These are phyloP conservation scores for Cryptococcus depauperatus DNA, from an alignment of 1,284 basidiomycete species.

Conservation along the genomic window DNA sequence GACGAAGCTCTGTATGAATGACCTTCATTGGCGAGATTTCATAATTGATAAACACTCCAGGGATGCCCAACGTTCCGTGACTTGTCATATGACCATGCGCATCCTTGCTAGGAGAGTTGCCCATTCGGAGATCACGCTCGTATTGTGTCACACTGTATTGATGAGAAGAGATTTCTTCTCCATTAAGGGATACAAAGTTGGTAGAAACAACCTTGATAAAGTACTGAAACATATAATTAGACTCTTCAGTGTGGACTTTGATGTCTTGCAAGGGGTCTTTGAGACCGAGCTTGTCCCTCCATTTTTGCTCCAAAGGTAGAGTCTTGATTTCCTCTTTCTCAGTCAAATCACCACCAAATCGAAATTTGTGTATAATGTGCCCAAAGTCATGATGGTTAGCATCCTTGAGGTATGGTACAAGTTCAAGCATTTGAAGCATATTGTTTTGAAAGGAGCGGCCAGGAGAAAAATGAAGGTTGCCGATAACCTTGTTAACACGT, in stretches of 20 bases:
- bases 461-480: conserved; percentile 73
- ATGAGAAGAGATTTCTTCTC: conserved; percentile 50
- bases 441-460: conserved; percentile 89
- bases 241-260: conserved; percentile 52
- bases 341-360: conserved; percentile 63
- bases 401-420: conserved; percentile 90
- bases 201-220: conserved; percentile 97
- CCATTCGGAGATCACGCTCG: conserved; percentile 72
- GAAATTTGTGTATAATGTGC: conserved; percentile 73
- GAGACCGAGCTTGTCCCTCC: conserved; percentile 58
- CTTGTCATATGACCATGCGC: conserved; percentile 61
- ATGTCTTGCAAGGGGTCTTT: conserved; percentile 74
- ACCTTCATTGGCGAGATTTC: conserved; percentile 97
- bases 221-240: conserved; percentile 85
- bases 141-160: conserved; percentile 95
- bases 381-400: conserved; percentile 87
- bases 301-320: conserved; percentile 60
- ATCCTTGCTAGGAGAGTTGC: conserved; percentile 50
- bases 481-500: conserved; percentile 84
- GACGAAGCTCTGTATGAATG: conserved; percentile 79
- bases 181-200: conserved; percentile 73
- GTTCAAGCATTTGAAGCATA: conserved; percentile 74
- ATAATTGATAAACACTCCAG: conserved; percentile 88
- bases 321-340: conserved; percentile 54
- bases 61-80: conserved; percentile 71